Conservation (phyloP, 1,284 basidiomycete genomes). For the Bjerkandera adusta region DNA sequence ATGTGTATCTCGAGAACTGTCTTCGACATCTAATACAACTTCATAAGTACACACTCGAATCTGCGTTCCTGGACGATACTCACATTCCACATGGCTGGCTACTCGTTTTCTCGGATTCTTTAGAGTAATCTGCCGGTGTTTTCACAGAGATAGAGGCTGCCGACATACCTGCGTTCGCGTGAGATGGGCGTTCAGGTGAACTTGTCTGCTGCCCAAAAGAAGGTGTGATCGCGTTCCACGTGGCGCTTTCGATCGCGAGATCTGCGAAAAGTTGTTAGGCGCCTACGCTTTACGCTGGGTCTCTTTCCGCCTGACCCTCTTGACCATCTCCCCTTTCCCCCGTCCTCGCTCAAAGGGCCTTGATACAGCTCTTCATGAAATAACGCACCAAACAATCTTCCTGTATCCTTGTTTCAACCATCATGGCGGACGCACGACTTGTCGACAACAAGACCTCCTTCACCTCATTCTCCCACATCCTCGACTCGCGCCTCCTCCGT, state of each 20-base stretch:
- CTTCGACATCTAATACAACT: slow-evolving; percentile 57
- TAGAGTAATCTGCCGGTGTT: slow-evolving; percentile 11
- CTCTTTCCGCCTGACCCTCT: not conserved
- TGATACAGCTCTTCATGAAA: not conserved
- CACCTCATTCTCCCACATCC: slow-evolving; percentile 65
- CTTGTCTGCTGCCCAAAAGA: not conserved
- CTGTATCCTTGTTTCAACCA: not conserved
- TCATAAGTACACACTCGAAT: not conserved
- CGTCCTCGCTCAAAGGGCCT: not conserved
- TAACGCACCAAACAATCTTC: no score
- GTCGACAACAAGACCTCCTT: slow-evolving; percentile 59
- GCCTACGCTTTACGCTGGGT: not conserved
- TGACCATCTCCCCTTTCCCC: not conserved
- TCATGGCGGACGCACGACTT: slow-evolving; percentile 41
- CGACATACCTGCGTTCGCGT: slow-evolving; percentile 11
- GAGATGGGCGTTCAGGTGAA: not conserved
- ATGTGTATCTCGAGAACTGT: slow-evolving; percentile 76
- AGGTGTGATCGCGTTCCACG: not conserved
- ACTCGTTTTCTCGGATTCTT: slow-evolving; percentile 17
- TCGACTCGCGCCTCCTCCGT: slow-evolving; percentile 75
- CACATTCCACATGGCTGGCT: slow-evolving; percentile 38
- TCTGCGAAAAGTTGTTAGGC: slow-evolving; percentile 7
- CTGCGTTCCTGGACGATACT: slow-evolving; percentile 13
- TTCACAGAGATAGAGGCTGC: not conserved
- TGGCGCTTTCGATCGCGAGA: not conserved